A percentile compares a stretch with the other conserved stretches of the same genome.
phyloP scores from a whole-genome alignment of 352 stramenopile genomes.

The Phytophthora cryptogea region DNA sequence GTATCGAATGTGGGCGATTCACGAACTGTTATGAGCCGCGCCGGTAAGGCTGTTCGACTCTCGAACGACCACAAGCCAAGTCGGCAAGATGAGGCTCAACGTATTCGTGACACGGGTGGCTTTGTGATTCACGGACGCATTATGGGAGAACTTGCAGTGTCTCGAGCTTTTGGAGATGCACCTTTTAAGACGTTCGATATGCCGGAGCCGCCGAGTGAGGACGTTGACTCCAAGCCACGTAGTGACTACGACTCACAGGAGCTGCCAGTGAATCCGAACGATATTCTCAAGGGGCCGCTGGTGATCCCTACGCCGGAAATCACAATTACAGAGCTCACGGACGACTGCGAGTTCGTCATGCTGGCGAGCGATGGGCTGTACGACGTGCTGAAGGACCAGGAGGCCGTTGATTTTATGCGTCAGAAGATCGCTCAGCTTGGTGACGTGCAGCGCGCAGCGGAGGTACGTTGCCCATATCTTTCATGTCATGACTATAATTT shows the following conservation, averaged over 20 bases:
- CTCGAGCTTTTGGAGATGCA: slow-evolving; percentile 89
- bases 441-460: slow-evolving; percentile 79
- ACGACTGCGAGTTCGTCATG: slow-evolving; percentile 81
- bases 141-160: slow-evolving; percentile 91
- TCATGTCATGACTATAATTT: background rate
- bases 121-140: slow-evolving; percentile 92
- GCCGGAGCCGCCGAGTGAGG: slow-evolving; percentile 44
- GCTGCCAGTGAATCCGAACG: slow-evolving; percentile 80
- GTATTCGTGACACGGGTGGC: slow-evolving; percentile 93
- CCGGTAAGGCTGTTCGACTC: slow-evolving; percentile 86
- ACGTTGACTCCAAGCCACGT: slow-evolving; percentile 49
- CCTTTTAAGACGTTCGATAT: slow-evolving; percentile 95
- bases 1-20: slow-evolving; percentile 97
- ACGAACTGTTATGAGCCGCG: slow-evolving; percentile 92
- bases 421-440: slow-evolving; percentile 68
- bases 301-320: slow-evolving; percentile 84
- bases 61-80: slow-evolving; percentile 97
- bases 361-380: slow-evolving; percentile 83
- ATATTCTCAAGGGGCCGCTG: slow-evolving; percentile 83
- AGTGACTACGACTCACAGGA: slow-evolving; percentile 83
- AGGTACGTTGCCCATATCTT: slow-evolving; percentile 41
- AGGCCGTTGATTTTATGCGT: slow-evolving; percentile 77
- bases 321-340: slow-evolving; percentile 69
- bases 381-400: slow-evolving; percentile 85
- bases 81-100: slow-evolving; percentile 92